Evolutionary conservation across 2,329 filamentous ascomycete genomes (phyloP), one percentile per base, ranked within the genome.

Genomic region (Pseudogymnoascus pannorum): DNA sequence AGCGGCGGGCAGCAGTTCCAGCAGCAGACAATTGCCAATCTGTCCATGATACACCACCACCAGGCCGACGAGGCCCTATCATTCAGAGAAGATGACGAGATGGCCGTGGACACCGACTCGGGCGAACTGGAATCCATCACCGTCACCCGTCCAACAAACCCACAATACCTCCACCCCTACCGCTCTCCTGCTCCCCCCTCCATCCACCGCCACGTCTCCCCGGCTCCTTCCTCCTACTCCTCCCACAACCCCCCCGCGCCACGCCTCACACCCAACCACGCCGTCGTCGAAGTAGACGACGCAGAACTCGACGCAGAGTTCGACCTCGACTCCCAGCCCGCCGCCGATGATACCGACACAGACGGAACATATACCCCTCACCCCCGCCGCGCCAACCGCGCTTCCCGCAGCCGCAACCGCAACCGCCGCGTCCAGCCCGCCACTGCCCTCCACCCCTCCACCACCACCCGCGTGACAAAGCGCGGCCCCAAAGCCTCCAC

Each of bases 351-450:
- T n/a, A 36, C 14, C 14, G 35, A 36, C 35, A 36, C 35, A 36
- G 35, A 36, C 35, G 14, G 1, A 64, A 62, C 26, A 62, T 69
- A 14, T 64, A 69, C 51, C 67, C 67, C 12, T 29, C 57, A 16
- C 64, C n/a, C n/a, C n/a, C n/a, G 62, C 62, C 58, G 64, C 24
- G 31, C 38, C n/a, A n/a, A 44, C 12, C 38, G 22, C 61, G 59
- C 57, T 14, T 48, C 1, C 16, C 58, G 29, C 44, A 59, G 7
- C 22, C 29, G 57, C 51, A 59, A 9, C 40, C 62, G 29, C 7
- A 62, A 33, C 58, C 54, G 33, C 8, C 44, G 59, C n/a, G n/a
- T n/a, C n/a, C n/a, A n/a, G n/a, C n/a, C n/a, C n/a, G n/a, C n/a
- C n/a, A n/a, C n/a, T n/a, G 29, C 7, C 3, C 29, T 7, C 29